Conservation (phyloP, 1,284 basidiomycete genomes). For the Fomitiporia mediterranea region DNA sequence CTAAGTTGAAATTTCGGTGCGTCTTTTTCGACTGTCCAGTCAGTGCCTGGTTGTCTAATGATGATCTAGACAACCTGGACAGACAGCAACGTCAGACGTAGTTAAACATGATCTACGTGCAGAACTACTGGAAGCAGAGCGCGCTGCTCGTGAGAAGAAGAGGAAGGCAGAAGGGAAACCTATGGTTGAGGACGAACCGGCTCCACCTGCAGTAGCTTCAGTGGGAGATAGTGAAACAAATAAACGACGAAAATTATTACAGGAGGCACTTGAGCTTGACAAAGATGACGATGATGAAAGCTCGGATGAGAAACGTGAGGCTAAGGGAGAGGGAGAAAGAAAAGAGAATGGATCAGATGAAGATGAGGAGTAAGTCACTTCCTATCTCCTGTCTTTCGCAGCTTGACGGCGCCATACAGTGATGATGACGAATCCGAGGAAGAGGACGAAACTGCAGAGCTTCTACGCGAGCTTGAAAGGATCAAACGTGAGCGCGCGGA, state of each 20-base stretch:
- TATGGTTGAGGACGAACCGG: constrained; percentile 35
- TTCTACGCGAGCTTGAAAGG: constrained; percentile 90
- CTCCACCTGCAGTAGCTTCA: constrained; percentile 23
- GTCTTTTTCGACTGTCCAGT: constrained; percentile 17
- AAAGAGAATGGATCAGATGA: constrained; percentile 35
- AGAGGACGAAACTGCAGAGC: constrained; percentile 87
- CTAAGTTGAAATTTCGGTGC: constrained; percentile 92
- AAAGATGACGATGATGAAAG: constrained; percentile 78
- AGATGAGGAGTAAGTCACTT: constrained; percentile 43
- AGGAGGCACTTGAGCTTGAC: constrained; percentile 81
- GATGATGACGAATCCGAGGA: constrained; percentile 49
- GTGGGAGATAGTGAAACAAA: constrained; percentile 58
- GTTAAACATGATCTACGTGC: constrained; percentile 74
- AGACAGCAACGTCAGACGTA: constrained; percentile 74
- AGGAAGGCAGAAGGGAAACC: constrained; percentile 77
- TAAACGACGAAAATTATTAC: constrained; percentile 77
- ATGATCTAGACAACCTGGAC: constrained; percentile 67
- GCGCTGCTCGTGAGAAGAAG: constrained; percentile 81
- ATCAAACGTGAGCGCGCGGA: constrained; percentile 93
- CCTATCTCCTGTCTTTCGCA: neutral
- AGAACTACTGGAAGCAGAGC: constrained; percentile 79
- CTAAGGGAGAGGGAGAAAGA: constrained; percentile 34
- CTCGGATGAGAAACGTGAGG: constrained; percentile 38
- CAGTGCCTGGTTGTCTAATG: constrained; percentile 1
- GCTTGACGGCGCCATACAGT: constrained; percentile 23